phyloP scores from a whole-genome alignment of 1,284 basidiomycete genomes.

The Apiotrichum laibachii region DNA sequence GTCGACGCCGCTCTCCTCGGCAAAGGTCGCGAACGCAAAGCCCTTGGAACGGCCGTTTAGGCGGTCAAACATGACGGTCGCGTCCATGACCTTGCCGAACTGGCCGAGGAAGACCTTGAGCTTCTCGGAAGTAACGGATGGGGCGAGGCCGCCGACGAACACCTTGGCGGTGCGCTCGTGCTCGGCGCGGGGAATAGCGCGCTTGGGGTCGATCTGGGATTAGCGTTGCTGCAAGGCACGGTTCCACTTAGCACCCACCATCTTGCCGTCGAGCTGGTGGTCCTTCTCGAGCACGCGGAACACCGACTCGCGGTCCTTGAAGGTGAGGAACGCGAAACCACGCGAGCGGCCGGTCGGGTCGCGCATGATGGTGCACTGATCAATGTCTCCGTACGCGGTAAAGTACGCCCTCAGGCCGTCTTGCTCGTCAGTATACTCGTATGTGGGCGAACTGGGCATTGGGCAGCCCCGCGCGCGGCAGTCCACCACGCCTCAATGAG shows the following conservation, averaged over 20 bases:
- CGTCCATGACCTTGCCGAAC: conserved; percentile 87
- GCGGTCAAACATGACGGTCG: conserved; percentile 97
- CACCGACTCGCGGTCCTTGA: conserved; percentile 79
- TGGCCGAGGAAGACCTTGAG: conserved; percentile 90
- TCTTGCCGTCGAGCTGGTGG: conserved; percentile 89
- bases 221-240: background rate
- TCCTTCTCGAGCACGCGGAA: conserved; percentile 85
- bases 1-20: conserved; percentile 78
- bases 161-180: conserved; percentile 87
- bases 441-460: too few species aligned
- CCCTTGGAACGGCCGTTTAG: conserved; percentile 94
- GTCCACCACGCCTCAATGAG: too few species aligned
- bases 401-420: conserved; percentile 83
- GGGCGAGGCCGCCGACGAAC: conserved; percentile 92
- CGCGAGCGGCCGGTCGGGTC: conserved; percentile 84
- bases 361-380: conserved; percentile 92
- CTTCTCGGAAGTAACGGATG: conserved; percentile 85
- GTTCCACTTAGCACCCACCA: conserved; percentile 58
- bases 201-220: conserved; percentile 95
- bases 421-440: conserved; percentile 39
- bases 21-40: conserved; percentile 95
- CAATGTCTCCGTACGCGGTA: conserved; percentile 83
- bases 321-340: conserved; percentile 92
- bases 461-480: too few species aligned
- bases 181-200: conserved; percentile 93